Conservation (phyloP, 805 yeast species). For the Kodamaea neixiangensis region DNA sequence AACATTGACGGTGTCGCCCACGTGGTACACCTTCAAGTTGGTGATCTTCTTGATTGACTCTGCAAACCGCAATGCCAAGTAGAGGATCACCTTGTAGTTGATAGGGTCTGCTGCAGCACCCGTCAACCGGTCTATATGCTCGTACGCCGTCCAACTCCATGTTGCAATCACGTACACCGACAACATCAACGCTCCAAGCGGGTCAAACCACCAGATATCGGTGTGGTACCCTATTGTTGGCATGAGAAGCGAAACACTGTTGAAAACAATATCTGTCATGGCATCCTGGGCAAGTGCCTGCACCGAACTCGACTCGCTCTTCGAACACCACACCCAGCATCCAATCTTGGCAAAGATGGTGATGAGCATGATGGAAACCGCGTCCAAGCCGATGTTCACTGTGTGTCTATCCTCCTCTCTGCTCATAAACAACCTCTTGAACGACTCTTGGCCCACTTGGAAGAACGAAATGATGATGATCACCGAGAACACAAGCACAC, state of each 20-base stretch:
- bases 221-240: slow-evolving; percentile 60
- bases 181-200: slow-evolving; percentile 67
- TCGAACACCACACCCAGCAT: slow-evolving; percentile 65
- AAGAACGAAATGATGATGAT: slow-evolving; percentile 69
- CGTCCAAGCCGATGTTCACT: slow-evolving; percentile 50
- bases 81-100: slow-evolving; percentile 67
- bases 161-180: slow-evolving; percentile 62
- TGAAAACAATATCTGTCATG: slow-evolving; percentile 73
- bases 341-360: slow-evolving; percentile 62
- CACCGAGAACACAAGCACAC: slow-evolving; percentile 71
- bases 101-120: slow-evolving; percentile 67
- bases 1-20: slow-evolving; percentile 73
- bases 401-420: slow-evolving; percentile 33
- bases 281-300: slow-evolving; percentile 85
- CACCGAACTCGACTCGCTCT: slow-evolving; percentile 63
- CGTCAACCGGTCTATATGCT: slow-evolving; percentile 72
- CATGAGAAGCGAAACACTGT: slow-evolving; percentile 67
- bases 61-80: slow-evolving; percentile 68
- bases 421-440: slow-evolving; percentile 45
- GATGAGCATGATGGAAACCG: slow-evolving; percentile 58
- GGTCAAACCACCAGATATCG: slow-evolving; percentile 70
- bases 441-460: slow-evolving; percentile 69
- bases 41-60: slow-evolving; percentile 65
- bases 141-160: slow-evolving; percentile 67
- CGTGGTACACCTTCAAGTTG: slow-evolving; percentile 70